Base-by-base conservation (phyloP, 2,329 filamentous ascomycete species). In the Neurospora sp. region DNA sequence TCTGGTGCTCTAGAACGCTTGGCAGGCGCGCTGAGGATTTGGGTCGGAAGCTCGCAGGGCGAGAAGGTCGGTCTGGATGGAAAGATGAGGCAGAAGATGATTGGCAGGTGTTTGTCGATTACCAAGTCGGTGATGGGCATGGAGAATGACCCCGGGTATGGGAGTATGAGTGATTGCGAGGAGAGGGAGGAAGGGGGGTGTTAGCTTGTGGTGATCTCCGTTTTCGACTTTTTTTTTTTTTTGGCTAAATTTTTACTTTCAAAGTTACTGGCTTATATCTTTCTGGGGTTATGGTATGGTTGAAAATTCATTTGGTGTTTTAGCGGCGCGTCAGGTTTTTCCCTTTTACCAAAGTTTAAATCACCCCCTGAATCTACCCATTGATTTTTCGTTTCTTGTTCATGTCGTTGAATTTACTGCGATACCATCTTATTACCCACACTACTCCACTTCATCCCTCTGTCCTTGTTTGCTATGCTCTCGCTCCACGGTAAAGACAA, bases 131-230 rank as follows among this genome's bases (percentile, higher is more conserved):
- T 87, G 43, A 83, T 88, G 8, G 87, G 87, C 8, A 88, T 89
- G 83, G 84, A 88, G 70, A 78, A 81, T 12, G 88, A 89, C 74
- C 84, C 84, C 1, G 87, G 87, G 8, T 89, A 89, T 76, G 86
- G 82, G 66, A 88, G 83, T 72, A 85, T 87, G 82, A 85, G 82
- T 70, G 85, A 87, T 62, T 80, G 80, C 67, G 83, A 83, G 62
- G 80, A 79, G 33, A 77, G 76, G 11, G 73, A 74, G 8, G 74
- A 71, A 5, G 72, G 71, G 1, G 74, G 73, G 17, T 76, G 70
- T 71, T 74, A 66, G 65, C 10, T 11, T 68, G 46, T 36, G 15
- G 19, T 17, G 33, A 41, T 62, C 38, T 33, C 11, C n/a, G 11
- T n/a, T 17, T 66, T 8, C 23, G 12, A 8, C 17, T 52, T 5